phyloP scores from a whole-genome alignment of 306 rosid genomes.

The Parietaria judaica region DNA sequence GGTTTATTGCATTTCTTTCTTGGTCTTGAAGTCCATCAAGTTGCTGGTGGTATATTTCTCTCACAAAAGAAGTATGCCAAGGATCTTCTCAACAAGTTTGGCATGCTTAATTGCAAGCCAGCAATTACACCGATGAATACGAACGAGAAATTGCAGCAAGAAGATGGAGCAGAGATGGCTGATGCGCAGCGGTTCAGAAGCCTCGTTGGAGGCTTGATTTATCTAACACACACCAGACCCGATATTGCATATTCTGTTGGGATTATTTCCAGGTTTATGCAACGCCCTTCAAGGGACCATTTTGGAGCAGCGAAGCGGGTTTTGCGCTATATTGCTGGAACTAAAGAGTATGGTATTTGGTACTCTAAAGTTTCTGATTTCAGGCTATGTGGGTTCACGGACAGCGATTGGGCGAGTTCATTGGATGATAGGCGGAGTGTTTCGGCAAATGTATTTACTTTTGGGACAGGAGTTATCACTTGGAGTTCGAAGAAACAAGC shows the following conservation, averaged over 20 bases:
- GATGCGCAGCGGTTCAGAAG: neutral
- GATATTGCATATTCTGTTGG: neutral
- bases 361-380: neutral
- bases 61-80: neutral
- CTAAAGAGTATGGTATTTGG: neutral
- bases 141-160: neutral
- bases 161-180: neutral
- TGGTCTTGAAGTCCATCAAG: no score
- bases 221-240: neutral
- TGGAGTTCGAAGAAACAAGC: no score
- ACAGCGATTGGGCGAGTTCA: neutral
- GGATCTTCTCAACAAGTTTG: neutral
- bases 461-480: no score
- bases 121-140: neutral
- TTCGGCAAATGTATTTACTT: no score
- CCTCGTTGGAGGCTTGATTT: neutral
- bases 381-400: slow-evolving; percentile 4
- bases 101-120: neutral
- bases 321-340: slow-evolving; percentile 1
- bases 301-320: slow-evolving; percentile 6
- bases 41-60: neutral
- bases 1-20: neutral
- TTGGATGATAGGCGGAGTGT: no score
- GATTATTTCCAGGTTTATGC: neutral
- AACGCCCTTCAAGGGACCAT: neutral